Conservation (phyloP, 768 basidiomycete genomes). For the Phylloporus arenicola region DNA sequence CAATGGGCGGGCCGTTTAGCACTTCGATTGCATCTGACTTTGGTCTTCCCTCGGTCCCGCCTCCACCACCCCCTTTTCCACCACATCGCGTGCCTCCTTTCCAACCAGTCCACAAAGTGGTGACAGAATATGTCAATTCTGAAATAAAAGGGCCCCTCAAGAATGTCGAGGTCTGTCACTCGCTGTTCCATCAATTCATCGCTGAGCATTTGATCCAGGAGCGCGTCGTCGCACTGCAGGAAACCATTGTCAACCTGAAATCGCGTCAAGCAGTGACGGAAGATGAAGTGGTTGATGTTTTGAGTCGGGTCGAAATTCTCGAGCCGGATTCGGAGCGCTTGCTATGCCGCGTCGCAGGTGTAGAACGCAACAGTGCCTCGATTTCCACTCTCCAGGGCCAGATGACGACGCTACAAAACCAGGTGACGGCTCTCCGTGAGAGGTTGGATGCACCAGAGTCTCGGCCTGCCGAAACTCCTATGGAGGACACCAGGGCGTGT, state of each 20-base stretch:
- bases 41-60: constrained; percentile 14
- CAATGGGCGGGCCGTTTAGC: constrained; percentile 16
- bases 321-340: constrained; percentile 31
- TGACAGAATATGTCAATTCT: constrained; percentile 18
- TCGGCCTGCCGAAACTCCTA: constrained; percentile 4
- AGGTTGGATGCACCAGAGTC: constrained; percentile 18
- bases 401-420: constrained; percentile 14
- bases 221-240: constrained; percentile 20
- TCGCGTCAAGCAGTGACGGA: constrained; percentile 24
- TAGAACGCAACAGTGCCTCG: constrained; percentile 29
- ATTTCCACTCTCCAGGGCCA: constrained; percentile 26
- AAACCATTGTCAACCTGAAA: constrained; percentile 15
- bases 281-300: constrained; percentile 29
- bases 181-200: not conserved
- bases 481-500: constrained; percentile 25
- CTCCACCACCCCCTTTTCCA: constrained; percentile 3
- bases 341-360: constrained; percentile 23
- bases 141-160: constrained; percentile 21
- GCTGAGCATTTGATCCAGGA: constrained; percentile 15
- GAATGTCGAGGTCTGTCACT: constrained; percentile 16
- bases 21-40: constrained; percentile 16
- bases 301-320: constrained; percentile 36
- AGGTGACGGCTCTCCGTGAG: constrained; percentile 17
- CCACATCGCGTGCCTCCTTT: constrained; percentile 11
- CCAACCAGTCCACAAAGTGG: constrained; percentile 10